Evolutionary conservation across 305 asterid genomes (phyloP), one percentile per base, ranked within the genome.

Genomic region (Solanum hybrid): DNA sequence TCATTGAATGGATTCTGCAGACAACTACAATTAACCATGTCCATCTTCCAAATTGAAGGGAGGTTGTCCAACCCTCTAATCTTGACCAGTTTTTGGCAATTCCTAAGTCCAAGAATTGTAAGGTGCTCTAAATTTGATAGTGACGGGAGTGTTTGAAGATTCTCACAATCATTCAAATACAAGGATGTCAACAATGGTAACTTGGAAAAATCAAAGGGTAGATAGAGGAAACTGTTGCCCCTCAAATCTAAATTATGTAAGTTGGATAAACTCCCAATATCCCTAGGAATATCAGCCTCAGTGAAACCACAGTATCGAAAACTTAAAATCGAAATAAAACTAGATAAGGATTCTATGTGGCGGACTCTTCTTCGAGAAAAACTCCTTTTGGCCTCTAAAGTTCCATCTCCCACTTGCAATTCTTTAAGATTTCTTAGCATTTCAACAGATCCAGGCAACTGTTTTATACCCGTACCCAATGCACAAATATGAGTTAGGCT

Each of bases 31-130:
- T 45, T 14, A 5, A 0, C 0, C 22, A 14, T 14, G 7, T 45
- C 7, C 1, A 45, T 45, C 60, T 0, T 0, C 0, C 1, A 0
- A 2, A 51, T 51, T 51, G 34, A 71, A 11, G 34, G 77, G 17
- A 71, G 34, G 32, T 24, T 4, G 7, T 71, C 17, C 77, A 71
- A 71, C 8, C 2, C 34, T 72, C 2, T 72, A 72, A 72, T 72
- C 78, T 12, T 12, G 35, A 72, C 19, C 29, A 22, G 12, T n/a
- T 9, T n/a, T 66, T n/a, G 6, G 29, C 75, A 66, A 66, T 66
- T 66, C 12, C 11, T 22, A 66, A 66, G 75, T 0, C 0, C 1
- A 8, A 22, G 0, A n/a, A 0, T 9, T 9, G 0, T 0, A 66
- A 66, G 75, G 0, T 64, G 0, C 12, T 64, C 72, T 64, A 64